These are phyloP conservation scores for Ophiocordyceps australis DNA, from an alignment of 2,329 filamentous ascomycete species.

Conservation along the genomic window DNA sequence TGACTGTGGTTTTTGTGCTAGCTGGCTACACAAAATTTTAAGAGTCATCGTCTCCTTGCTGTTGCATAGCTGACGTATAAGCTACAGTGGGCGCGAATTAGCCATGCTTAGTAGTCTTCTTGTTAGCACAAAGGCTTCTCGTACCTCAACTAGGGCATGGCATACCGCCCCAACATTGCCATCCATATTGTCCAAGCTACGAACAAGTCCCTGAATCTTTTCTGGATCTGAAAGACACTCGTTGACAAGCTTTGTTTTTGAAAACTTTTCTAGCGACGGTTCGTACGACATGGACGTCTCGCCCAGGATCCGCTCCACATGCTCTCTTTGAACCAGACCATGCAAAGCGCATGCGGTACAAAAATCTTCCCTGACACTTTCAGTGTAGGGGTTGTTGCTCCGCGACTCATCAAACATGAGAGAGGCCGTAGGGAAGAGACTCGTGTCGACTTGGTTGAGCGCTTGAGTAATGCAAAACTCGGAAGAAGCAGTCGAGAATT, in stretches of 20 bases:
- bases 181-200: conserved; percentile 75
- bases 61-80: conserved; percentile 49
- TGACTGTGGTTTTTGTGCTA: conserved; percentile 54
- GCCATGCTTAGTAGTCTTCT: no score
- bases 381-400: conserved; percentile 37
- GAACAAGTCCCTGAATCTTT: conserved; percentile 56
- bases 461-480: conserved; percentile 56
- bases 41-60: conserved; percentile 68
- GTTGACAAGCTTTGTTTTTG: conserved; percentile 59
- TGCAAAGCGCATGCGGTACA: conserved; percentile 83
- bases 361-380: conserved; percentile 52
- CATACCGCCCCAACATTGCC: conserved; percentile 81
- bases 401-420: conserved; percentile 41
- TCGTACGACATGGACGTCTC: conserved; percentile 70
- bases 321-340: conserved; percentile 59
- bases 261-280: conserved; percentile 55
- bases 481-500: conserved; percentile 56
- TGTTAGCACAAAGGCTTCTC: background rate
- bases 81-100: conserved; percentile 26
- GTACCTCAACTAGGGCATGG: conserved; percentile 55
- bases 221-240: conserved; percentile 65
- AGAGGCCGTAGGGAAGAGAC: conserved; percentile 46
- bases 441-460: conserved; percentile 65
- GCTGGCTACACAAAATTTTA: conserved; percentile 51
- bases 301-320: conserved; percentile 63